Conservation (phyloP, 176 grass and related monocot species). For the Lolium multiflorum region DNA sequence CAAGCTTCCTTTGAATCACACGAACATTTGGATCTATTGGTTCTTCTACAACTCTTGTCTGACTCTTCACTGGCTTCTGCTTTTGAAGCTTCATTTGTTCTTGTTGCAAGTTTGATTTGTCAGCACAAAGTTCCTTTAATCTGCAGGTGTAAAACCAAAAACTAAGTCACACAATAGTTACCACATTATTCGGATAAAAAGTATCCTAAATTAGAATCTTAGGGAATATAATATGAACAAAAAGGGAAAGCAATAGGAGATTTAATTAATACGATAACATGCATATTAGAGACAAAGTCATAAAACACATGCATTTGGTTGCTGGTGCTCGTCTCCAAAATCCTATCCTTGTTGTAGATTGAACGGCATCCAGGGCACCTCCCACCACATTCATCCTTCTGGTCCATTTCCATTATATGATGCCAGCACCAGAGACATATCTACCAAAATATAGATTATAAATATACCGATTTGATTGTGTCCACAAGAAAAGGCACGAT, state of each 20-base stretch:
- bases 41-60: constrained; percentile 39
- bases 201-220: neutral
- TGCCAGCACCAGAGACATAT: constrained; percentile 80
- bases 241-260: neutral
- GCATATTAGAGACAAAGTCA: constrained; percentile 16
- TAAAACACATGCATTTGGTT: constrained; percentile 59
- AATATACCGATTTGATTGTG: constrained; percentile 1
- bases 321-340: constrained; percentile 45
- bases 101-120: constrained; percentile 53
- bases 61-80: constrained; percentile 50
- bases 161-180: constrained; percentile 1
- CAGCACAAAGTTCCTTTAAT: constrained; percentile 47
- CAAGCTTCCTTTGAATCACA: constrained; percentile 70
- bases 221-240: neutral
- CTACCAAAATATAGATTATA: constrained; percentile 53
- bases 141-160: constrained; percentile 37
- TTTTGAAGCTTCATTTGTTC: constrained; percentile 51
- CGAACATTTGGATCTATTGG: constrained; percentile 53
- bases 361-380: constrained; percentile 69
- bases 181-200: constrained; percentile 21
- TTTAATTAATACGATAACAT: neutral
- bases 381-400: constrained; percentile 56
- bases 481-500: constrained; percentile 16
- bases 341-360: constrained; percentile 72
- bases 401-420: constrained; percentile 62